Evolutionary conservation across 345 rosid species (phyloP), one percentile per base, ranked within the genome.

Genomic region (Aquilaria malaccensis): DNA sequence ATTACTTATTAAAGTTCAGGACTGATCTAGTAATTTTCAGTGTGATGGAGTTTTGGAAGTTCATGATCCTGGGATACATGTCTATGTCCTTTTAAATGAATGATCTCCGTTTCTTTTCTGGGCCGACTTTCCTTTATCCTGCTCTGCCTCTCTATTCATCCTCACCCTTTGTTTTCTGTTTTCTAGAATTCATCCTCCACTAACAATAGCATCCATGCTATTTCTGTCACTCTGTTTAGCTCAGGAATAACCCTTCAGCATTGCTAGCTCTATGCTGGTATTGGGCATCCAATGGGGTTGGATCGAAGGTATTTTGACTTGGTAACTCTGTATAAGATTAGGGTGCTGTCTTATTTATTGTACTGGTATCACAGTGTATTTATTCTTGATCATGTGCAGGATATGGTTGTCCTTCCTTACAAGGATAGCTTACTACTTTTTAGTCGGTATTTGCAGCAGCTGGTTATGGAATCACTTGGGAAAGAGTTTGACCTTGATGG

Each of bases 331-430:
- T 45, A 13, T 53, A 48, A 50, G 49, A 56, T 65, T 41, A 10
- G 49, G 30, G 58, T 55, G 56, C 11, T 59, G 14, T 15, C 30
- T 58, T 58, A 67, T 65, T 32, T 65, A 43, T 65, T 22, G 32
- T 41, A 43, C 15, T 12, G n/a, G 52, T 58, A 52, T 64, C 59
- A 33, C 45, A 50, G 51, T 45, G 55, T 50, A 52, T 52, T 46
- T 22, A 54, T 71, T 45, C 30, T 57, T 58, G 67, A 56, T 61
- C 68, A 77, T 63, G 54, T 64, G 56, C 82, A 94, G 99, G 97
- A 89, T 75, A 94, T 94, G 99, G 99, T 94, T 49, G 82, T 94
- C 70, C 99, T 94, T 76, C 97, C 99, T 60, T 94, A 94, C 79
- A 94, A 90, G 84, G 99, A 94, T 72, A 94, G 96, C 79, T 79